Conservation (phyloP, 495 filamentous ascomycete species). For the Rostrohypoxylon terebratum region DNA sequence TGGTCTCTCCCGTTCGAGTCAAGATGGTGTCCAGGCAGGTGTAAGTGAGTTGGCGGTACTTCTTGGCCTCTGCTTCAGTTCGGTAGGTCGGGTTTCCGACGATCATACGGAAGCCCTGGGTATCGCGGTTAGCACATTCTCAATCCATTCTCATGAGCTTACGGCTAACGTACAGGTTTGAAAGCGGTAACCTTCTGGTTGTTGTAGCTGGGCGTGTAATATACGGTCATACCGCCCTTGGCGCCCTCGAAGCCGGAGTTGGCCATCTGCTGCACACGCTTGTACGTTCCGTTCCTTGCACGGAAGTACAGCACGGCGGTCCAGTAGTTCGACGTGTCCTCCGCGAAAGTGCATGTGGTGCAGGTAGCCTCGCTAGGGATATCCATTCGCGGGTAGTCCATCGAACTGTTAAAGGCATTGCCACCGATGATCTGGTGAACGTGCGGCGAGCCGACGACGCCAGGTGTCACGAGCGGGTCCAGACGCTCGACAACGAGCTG, state of each 20-base stretch:
- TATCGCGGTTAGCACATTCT: constrained; percentile 12
- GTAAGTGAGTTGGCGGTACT: constrained; percentile 50
- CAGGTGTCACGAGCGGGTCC: constrained; percentile 56
- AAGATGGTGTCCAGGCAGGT: constrained; percentile 48
- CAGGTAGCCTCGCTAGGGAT: constrained; percentile 48
- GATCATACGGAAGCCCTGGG: constrained; percentile 58
- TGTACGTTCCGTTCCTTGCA: constrained; percentile 51
- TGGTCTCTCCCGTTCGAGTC: constrained; percentile 47
- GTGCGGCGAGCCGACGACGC: constrained; percentile 53
- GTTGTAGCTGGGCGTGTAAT: constrained; percentile 47
- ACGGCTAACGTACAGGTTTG: constrained; percentile 46
- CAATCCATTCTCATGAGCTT: too few relatives aligned
- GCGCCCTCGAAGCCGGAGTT: constrained; percentile 47
- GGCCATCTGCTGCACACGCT: constrained; percentile 48
- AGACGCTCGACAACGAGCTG: constrained; percentile 53
- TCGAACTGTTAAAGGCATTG: constrained; percentile 49
- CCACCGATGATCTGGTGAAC: constrained; percentile 61
- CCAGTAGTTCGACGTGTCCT: constrained; percentile 56
- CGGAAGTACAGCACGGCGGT: constrained; percentile 51
- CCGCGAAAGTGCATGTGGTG: constrained; percentile 52
- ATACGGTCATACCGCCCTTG: constrained; percentile 50
- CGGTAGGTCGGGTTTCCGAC: constrained; percentile 53
- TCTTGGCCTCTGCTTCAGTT: constrained; percentile 36
- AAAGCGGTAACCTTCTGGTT: constrained; percentile 51
- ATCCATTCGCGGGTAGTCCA: constrained; percentile 46